Conservation (phyloP, 1,139 yeast genomes). For the Lodderomyces margitis region DNA sequence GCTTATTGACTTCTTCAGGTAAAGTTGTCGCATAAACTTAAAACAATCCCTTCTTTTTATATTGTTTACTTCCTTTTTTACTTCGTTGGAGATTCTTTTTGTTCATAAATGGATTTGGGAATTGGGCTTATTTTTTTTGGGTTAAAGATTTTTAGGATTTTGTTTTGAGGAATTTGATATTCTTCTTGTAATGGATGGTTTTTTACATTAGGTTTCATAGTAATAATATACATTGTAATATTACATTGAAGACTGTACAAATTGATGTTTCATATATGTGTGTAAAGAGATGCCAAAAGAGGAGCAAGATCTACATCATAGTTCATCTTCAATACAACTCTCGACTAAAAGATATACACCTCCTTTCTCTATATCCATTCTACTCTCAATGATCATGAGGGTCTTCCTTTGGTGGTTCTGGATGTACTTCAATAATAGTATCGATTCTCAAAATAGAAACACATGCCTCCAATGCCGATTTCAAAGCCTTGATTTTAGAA, state of each 20-base stretch:
- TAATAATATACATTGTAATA: neutral
- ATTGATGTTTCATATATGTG: no score
- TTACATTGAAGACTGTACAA: neutral
- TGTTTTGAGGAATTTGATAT: conserved; percentile 1
- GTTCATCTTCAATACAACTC: no score
- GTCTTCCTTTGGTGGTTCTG: conserved; percentile 90
- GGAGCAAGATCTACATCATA: no score
- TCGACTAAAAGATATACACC: no score
- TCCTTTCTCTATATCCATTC: neutral
- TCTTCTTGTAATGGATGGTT: neutral
- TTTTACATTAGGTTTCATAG: no score
- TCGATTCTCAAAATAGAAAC: conserved; percentile 96
- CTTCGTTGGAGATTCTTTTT: conserved; percentile 1
- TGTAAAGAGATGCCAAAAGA: no score
- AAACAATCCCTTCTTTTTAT: neutral
- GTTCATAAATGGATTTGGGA: neutral
- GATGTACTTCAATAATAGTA: conserved; percentile 96
- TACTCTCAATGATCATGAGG: conserved; percentile 48
- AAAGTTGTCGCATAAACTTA: conserved; percentile 6
- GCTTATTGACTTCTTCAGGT: conserved; percentile 7
- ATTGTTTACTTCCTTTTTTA: conserved; percentile 3
- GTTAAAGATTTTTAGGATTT: neutral
- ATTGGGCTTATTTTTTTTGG: neutral
- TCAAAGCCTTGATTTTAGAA: conserved; percentile 87
- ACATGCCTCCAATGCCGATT: conserved; percentile 97